These are phyloP conservation scores for Xerocomus amazonicus DNA, from an alignment of 1,284 basidiomycete genomes.

Conservation along the genomic window DNA sequence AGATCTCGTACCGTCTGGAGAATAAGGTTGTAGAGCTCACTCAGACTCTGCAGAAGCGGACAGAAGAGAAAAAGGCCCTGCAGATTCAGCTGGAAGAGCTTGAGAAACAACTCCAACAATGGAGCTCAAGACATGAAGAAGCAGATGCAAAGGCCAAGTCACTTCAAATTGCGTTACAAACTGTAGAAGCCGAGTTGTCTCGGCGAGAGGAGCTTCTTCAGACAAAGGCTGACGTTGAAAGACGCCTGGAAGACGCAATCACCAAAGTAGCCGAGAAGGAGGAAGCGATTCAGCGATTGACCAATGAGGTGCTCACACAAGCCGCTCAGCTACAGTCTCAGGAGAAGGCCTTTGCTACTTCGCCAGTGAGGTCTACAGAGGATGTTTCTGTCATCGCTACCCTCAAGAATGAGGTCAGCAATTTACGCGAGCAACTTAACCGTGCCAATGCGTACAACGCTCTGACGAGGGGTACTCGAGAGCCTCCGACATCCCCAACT, in stretches of 20 bases:
- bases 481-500: slow-evolving; percentile 79
- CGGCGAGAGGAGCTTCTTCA: slow-evolving; percentile 76
- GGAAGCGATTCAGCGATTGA: slow-evolving; percentile 75
- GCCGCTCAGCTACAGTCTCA: slow-evolving; percentile 79
- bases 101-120: slow-evolving; percentile 82
- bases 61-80: slow-evolving; percentile 88
- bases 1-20: slow-evolving; percentile 96
- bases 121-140: slow-evolving; percentile 88
- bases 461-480: slow-evolving; percentile 70
- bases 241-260: slow-evolving; percentile 74
- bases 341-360: slow-evolving; percentile 61
- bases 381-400: slow-evolving; percentile 83
- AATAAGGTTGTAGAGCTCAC: slow-evolving; percentile 99
- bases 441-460: slow-evolving; percentile 87
- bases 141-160: slow-evolving; percentile 76
- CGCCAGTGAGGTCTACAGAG: slow-evolving; percentile 66
- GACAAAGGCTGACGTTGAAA: slow-evolving; percentile 81
- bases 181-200: slow-evolving; percentile 70
- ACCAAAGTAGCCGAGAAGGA: slow-evolving; percentile 83
- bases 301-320: slow-evolving; percentile 72
- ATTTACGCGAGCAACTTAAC: slow-evolving; percentile 91
- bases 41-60: slow-evolving; percentile 90
- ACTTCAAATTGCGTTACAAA: slow-evolving; percentile 68
- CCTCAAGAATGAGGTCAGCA: slow-evolving; percentile 89
- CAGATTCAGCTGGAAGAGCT: slow-evolving; percentile 72